A percentile compares a stretch with the other conserved stretches of the same genome.
Conservation (phyloP, 345 rosid genomes). For the Eucalyptus virginea region DNA sequence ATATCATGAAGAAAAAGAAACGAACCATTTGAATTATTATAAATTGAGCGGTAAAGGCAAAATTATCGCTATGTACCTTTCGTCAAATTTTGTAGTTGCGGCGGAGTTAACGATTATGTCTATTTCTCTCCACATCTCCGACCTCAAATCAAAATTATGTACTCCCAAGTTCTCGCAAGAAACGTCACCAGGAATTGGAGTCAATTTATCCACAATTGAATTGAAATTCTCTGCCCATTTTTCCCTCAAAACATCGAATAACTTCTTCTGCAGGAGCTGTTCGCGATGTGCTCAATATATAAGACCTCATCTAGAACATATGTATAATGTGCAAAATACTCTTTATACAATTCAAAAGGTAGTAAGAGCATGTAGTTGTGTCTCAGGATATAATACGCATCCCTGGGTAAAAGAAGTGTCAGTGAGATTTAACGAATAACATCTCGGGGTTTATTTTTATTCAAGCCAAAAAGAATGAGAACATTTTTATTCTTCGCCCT, state of each 20-base stretch:
- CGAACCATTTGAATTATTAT: not conserved
- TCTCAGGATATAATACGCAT: not conserved
- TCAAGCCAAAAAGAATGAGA: not conserved
- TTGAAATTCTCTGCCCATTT: not conserved
- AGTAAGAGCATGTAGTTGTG: not conserved
- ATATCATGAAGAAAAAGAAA: not conserved
- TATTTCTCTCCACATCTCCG: conserved; percentile 5
- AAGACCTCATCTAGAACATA: not conserved
- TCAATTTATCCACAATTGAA: not conserved
- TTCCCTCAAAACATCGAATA: conserved; percentile 2
- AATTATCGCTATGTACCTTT: not conserved
- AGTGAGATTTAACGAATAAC: not conserved
- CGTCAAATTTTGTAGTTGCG: conserved; percentile 10
- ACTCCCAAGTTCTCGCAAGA: not conserved
- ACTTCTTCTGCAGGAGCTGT: not conserved
- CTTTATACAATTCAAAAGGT: no score
- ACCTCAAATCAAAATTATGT: not conserved
- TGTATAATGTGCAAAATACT: not conserved
- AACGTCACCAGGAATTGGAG: not conserved
- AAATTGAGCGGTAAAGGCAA: not conserved
- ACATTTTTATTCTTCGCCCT: not conserved
- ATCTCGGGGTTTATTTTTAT: no score
- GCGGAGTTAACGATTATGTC: conserved; percentile 23
- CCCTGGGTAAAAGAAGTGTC: not conserved
- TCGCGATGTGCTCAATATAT: not conserved